Evolutionary conservation across 352 stramenopile genomes (phyloP), one percentile per base, ranked within the genome.

Genomic region (Phytophthora aleatoria): DNA sequence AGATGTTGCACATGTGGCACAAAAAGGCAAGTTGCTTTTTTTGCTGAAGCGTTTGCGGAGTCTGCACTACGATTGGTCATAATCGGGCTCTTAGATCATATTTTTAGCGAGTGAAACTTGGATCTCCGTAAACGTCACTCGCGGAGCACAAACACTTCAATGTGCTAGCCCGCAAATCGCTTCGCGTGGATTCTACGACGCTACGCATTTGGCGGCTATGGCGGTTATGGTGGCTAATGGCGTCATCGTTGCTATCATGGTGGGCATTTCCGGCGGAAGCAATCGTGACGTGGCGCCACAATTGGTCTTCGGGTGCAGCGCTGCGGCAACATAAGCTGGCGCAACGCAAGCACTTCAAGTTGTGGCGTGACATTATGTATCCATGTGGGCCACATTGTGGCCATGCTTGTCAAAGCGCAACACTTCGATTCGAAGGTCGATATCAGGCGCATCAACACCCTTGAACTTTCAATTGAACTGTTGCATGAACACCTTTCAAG

Each of bases 331-430:
- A 30, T 43, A 53, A 42, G 6, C 15, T 39, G 39, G 10, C 20
- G 52, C 52, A 59, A 59, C 41, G 7, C 8, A 42, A 59, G 10
- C 28, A 41, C 50, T 57, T 57, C 30, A 62, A 53, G 16, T 43
- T 16, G n/a, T 16, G 39, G 30, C 12, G 43, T 15, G 43, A 55
- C 31, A 51, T 7, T 39, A 9, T 50, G 52, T 59, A 51, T 16
- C 52, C 16, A 41, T 41, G 35, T 41, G 8, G 20, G 35, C 8
- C 6, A 31, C 3, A 30, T n/a, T 50, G 44, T 35, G 44, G n/a
- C 28, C 28, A 33, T 33, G 28, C 28, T 54, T n/a, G 44, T 15
- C 9, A 39, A 11, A 57, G 42, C 15, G 16, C 16, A 20, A 24
- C 2, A 6, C 15, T 48, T 48, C 6, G 42, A 48, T n/a, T 50